Evolutionary conservation across 169 alveolate species (phyloP), one percentile per base, ranked within the genome.

Genomic region (Pseudocohnilembus persalinus): DNA sequence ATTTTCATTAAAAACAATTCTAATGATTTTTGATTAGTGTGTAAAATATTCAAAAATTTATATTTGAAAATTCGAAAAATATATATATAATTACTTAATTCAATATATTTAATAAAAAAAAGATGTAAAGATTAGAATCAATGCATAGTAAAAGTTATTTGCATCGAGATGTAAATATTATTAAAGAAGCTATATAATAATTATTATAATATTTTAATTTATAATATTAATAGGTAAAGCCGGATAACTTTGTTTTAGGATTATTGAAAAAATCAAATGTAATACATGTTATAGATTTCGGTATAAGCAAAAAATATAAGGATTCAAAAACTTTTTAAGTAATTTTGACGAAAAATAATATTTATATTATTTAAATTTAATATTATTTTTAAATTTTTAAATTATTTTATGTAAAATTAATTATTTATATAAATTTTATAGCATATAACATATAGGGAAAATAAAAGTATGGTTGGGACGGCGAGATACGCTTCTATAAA

Each of bases 21-120:
- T 88, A 0, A 64, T 89, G 82, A 29, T 89, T 0, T 90, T 76
- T n/a, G 89, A 83, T 32, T 82, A 92, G 85, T 79, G 90, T 89
- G 83, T 90, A 90, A 81, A 63, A 27, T 11, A 31, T 81, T 11
- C 68, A 49, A 11, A 49, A 49, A 49, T 11, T 49, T 49, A 49
- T 49, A 49, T 49, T 4, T 11, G 20, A 11, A 11, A 49, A 49
- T 49, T 49, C 68, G 4, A 11, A 49, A 49, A 4, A 49, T 11
- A 49, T 11, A 49, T 11, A 49, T 49, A 49, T 49, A 11, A 11
- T 49, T 20, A n/a, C n/a, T n/a, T n/a, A n/a, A n/a, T n/a, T n/a
- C n/a, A n/a, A n/a, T n/a, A n/a, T n/a, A n/a, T n/a, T n/a, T n/a
- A n/a, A n/a, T n/a, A n/a, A n/a, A n/a, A n/a, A n/a, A n/a, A 11